These are phyloP conservation scores for Emiliania huxleyi DNA, from an alignment of 78 protist genomes.

Conservation along the genomic window DNA sequence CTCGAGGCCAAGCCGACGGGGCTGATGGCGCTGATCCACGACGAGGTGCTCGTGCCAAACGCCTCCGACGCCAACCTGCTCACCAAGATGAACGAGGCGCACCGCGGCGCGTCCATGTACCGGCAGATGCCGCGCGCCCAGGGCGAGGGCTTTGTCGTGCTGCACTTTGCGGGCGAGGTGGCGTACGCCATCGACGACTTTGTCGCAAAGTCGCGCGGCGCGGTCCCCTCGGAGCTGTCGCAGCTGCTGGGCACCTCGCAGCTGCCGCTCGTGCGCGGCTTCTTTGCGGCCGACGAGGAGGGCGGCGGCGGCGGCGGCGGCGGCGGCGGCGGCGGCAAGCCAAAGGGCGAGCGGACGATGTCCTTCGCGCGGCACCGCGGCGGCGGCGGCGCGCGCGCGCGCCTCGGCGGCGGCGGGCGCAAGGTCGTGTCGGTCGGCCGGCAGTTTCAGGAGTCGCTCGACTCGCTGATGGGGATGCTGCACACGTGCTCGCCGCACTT, in stretches of 20 bases:
- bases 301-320: neutral
- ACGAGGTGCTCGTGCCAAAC: neutral
- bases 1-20: neutral
- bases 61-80: slow-evolving; percentile 5
- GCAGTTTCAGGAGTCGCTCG: slow-evolving; percentile 18
- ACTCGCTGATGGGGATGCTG: neutral
- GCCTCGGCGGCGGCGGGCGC: neutral
- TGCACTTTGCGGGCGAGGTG: slow-evolving; percentile 5
- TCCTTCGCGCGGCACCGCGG: neutral
- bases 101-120: neutral
- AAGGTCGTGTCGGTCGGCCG: neutral
- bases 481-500: slow-evolving; percentile 7
- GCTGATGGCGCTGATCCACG: neutral
- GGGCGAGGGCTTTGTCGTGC: neutral
- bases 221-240: neutral
- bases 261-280: neutral
- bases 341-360: neutral
- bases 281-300: neutral
- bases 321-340: neutral
- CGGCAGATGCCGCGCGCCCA: neutral
- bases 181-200: neutral
- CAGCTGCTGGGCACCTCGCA: neutral
- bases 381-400: neutral
- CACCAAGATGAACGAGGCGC: neutral
- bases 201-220: neutral